Conservation (phyloP, 495 filamentous ascomycete genomes). For the Astrocystis sublimbata region DNA sequence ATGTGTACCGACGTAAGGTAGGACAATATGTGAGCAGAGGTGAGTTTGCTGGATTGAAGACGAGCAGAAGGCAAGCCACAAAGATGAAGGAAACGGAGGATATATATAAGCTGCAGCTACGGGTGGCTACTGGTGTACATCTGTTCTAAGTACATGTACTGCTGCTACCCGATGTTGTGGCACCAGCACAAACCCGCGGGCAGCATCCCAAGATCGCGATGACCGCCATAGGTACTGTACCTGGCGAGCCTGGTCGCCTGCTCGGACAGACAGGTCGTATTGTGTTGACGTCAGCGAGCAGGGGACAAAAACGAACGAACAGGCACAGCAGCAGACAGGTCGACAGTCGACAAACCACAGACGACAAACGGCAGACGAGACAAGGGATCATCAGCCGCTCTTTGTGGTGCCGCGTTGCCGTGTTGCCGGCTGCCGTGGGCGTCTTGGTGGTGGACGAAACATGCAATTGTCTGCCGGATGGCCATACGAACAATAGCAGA, state of each 20-base stretch:
- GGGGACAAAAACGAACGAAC: background rate
- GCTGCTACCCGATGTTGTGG: background rate
- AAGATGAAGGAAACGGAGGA: background rate
- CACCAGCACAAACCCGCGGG: background rate
- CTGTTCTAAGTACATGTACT: too few relatives aligned
- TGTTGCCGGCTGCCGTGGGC: background rate
- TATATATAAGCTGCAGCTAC: background rate
- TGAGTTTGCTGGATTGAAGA: background rate
- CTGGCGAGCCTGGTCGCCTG: background rate
- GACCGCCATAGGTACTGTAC: background rate
- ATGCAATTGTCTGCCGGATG: background rate
- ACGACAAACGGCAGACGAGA: background rate
- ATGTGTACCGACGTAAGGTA: background rate
- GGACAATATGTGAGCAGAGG: background rate
- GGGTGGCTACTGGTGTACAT: too few relatives aligned
- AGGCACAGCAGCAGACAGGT: background rate
- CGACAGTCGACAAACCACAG: background rate
- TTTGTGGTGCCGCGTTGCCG: background rate
- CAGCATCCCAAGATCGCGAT: background rate
- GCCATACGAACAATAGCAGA: background rate
- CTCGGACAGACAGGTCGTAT: background rate
- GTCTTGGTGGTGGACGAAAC: background rate
- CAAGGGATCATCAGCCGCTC: background rate
- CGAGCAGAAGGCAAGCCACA: background rate
- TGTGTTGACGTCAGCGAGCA: background rate